A percentile compares a stretch with the other conserved stretches of the same genome.
Evolutionary conservation across 495 filamentous ascomycete genomes (phyloP).

Genomic region (Acidiella bohemica): DNA sequence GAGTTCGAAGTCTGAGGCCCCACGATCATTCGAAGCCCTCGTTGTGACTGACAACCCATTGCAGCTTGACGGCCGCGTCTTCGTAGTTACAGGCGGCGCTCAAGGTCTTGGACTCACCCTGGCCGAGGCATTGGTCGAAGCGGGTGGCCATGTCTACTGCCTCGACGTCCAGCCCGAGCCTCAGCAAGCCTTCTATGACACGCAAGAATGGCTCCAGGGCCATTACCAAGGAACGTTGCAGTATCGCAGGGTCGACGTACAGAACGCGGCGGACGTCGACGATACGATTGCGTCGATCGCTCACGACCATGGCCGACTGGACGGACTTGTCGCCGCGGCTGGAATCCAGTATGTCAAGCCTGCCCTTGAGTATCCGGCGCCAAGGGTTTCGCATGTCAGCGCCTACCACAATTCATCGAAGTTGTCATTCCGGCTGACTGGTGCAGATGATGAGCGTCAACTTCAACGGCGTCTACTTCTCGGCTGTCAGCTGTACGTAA

Average conservation of each 20-base stretch:
- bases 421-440: not conserved
- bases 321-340: constrained; percentile 65
- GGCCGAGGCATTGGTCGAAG: constrained; percentile 56
- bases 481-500: constrained; percentile 43
- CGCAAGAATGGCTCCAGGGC: constrained; percentile 34
- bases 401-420: not conserved
- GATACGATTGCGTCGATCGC: constrained; percentile 40
- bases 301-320: constrained; percentile 40
- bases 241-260: constrained; percentile 53
- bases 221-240: constrained; percentile 43
- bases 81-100: constrained; percentile 49
- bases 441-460: constrained; percentile 57
- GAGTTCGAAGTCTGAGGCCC: constrained; percentile 16
- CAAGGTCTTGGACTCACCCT: constrained; percentile 51
- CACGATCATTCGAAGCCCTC: not conserved
- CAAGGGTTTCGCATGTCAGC: constrained; percentile 43
- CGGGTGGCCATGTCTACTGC: constrained; percentile 53
- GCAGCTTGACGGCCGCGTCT: constrained; percentile 41
- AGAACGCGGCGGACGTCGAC: constrained; percentile 43
- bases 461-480: constrained; percentile 66
- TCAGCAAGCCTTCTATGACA: constrained; percentile 35
- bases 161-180: constrained; percentile 45
- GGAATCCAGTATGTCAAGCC: constrained; percentile 58
- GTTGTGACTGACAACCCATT: not conserved
- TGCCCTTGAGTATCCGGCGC: constrained; percentile 53